Conservation (phyloP, 2,329 filamentous ascomycete species). For the Orbilia javanica region DNA sequence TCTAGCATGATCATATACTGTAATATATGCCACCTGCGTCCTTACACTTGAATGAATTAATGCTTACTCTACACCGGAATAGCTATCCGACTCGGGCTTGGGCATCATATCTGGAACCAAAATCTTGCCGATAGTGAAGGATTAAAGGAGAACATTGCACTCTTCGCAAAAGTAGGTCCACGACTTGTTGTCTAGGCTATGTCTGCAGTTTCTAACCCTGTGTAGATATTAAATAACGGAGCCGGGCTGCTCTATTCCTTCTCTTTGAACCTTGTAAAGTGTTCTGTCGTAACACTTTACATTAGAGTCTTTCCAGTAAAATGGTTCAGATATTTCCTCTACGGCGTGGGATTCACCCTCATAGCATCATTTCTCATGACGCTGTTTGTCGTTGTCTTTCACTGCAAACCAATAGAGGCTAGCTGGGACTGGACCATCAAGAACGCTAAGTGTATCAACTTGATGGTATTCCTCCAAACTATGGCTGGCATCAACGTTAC, state of each 20-base stretch:
- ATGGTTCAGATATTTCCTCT: constrained; percentile 49
- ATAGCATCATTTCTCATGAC: constrained; percentile 45
- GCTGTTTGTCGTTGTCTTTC: constrained; percentile 48
- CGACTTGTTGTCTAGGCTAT: not conserved
- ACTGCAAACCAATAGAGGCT: constrained; percentile 47
- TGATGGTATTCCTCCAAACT: constrained; percentile 37
- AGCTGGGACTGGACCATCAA: constrained; percentile 54
- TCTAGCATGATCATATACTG: constrained; percentile 55
- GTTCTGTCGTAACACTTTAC: constrained; percentile 48
- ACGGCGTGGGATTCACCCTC: constrained; percentile 37
- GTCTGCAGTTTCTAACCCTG: not conserved
- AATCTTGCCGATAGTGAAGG: constrained; percentile 31
- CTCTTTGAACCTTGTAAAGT: constrained; percentile 49
- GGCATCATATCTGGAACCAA: constrained; percentile 50
- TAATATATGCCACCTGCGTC: constrained; percentile 8
- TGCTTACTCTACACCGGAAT: not conserved
- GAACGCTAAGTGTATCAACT: constrained; percentile 47
- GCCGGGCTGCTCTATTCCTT: constrained; percentile 54
- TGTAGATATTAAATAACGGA: constrained; percentile 45
- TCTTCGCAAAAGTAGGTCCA: constrained; percentile 39
- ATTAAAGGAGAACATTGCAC: constrained; percentile 32
- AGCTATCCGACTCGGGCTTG: constrained; percentile 54
- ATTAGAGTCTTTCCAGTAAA: constrained; percentile 49
- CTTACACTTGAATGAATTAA: not conserved
- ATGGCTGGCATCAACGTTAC: constrained; percentile 55